These are phyloP conservation scores for Talaromyces piceae DNA, from an alignment of 2,329 filamentous ascomycete genomes.

Conservation along the genomic window DNA sequence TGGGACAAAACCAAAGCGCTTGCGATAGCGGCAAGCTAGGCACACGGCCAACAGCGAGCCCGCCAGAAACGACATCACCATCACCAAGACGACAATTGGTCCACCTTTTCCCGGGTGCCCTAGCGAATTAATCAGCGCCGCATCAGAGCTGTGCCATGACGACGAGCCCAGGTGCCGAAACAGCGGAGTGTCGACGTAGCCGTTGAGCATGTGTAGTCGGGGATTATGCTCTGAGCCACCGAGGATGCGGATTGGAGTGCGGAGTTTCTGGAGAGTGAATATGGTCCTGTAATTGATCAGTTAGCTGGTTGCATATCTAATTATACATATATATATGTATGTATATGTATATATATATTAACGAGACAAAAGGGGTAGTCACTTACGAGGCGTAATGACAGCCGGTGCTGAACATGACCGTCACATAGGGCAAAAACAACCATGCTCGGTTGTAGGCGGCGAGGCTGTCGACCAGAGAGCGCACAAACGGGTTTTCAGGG, in stretches of 20 bases:
- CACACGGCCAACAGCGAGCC: slow-evolving; percentile 2
- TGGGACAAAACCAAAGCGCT: not conserved
- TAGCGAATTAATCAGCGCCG: slow-evolving; percentile 19
- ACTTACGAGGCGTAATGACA: slow-evolving; percentile 37
- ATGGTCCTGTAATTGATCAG: slow-evolving; percentile 21
- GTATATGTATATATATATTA: no score
- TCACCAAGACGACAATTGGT: slow-evolving; percentile 4
- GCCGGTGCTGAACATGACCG: slow-evolving; percentile 40
- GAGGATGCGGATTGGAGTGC: slow-evolving; percentile 30
- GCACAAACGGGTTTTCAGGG: slow-evolving; percentile 28
- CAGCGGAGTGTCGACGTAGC: slow-evolving; percentile 32
- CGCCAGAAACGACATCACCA: slow-evolving; percentile 4
- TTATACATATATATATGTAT: no score
- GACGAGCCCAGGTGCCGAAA: slow-evolving; percentile 38
- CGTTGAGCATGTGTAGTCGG: slow-evolving; percentile 33
- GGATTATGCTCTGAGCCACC: slow-evolving; percentile 21
- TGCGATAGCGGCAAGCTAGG: not conserved
- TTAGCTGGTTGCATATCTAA: no score
- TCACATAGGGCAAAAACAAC: slow-evolving; percentile 34
- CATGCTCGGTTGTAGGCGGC: slow-evolving; percentile 31
- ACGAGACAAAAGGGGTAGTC: not conserved
- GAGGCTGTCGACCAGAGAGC: slow-evolving; percentile 27
- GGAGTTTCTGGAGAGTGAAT: slow-evolving; percentile 29
- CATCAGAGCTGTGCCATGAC: slow-evolving; percentile 38
- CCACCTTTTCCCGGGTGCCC: slow-evolving; percentile 7